Base-by-base conservation (phyloP, 208 protist genomes). In the Trypanosoma rangeli region DNA sequence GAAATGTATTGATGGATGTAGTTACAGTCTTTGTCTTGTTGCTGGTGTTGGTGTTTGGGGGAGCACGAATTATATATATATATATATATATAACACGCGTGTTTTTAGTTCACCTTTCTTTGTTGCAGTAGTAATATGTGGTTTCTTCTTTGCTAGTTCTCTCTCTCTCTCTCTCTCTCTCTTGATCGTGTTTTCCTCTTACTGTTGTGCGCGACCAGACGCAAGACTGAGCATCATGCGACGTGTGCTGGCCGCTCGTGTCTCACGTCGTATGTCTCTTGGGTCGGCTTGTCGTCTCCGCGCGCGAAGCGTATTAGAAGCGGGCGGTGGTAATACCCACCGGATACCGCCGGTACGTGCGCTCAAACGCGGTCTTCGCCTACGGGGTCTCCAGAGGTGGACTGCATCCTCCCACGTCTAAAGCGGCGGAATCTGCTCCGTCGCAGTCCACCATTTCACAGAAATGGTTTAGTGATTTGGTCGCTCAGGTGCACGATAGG, bases 111-210 rank as follows among this genome's bases (percentile, higher is more conserved):
- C 37, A 18, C 56, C 1, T 63, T 63, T 61, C 3, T 60, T 48
- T 80, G 42, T 64, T 65, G 7, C 7, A 7, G 33, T 37, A 7
- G 33, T 2, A 37, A 7, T 37, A 37, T 37, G 33, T 37, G 33
- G 33, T 37, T 37, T 37, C 33, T 37, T 31, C 9, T 56, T 8
- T 56, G 22, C 22, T 56, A 56, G 26, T 12, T 7, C 3, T 56
- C 26, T 73, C 22, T 79, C 24, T 22, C 42, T 58, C 61, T 39
- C 63, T 65, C 31, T 52, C 49, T 65, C 60, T 42, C 55, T 73
- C 3, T 58, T 58, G n/a, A 20, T 35, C 16, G 5, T 52, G 49
- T 66, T 64, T 74, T 53, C 29, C 9, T 46, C 49, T 49, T 53
- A 16, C 57, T 37, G 54, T 68, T 48, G 57, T 64, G 35, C 46